Evolutionary conservation across 148 eudicot species (phyloP).

Genomic region (Arctostaphylos glauca): DNA sequence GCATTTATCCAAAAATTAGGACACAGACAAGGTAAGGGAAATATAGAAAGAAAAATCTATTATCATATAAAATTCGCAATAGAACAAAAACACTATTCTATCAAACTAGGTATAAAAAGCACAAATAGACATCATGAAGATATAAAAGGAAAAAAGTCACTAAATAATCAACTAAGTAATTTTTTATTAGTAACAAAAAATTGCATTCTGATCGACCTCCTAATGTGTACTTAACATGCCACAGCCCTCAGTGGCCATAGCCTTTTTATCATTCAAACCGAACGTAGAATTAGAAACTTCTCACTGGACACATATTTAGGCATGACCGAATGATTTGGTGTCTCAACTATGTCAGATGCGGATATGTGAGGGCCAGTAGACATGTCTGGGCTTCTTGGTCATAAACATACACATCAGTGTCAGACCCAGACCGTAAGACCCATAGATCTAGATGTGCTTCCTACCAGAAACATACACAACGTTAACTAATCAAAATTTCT

Average conservation of each 20-base stretch:
- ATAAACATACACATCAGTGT: neutral
- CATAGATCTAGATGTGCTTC: neutral
- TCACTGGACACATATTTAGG: too few species aligned
- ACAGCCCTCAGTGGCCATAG: neutral
- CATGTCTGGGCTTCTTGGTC: neutral
- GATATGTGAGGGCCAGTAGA: too few species aligned
- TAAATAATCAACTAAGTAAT: neutral
- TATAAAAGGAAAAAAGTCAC: neutral
- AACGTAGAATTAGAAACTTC: too few species aligned
- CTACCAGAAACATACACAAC: neutral
- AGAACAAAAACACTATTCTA: neutral
- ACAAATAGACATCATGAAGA: neutral
- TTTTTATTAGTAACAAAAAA: neutral
- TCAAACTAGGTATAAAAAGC: neutral
- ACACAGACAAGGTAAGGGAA: neutral
- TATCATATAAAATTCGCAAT: neutral
- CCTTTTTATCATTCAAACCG: too few species aligned
- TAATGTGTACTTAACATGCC: neutral
- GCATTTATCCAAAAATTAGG: neutral
- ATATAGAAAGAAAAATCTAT: neutral
- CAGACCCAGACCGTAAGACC: neutral
- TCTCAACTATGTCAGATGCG: too few species aligned
- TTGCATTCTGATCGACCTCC: neutral
- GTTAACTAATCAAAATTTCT: neutral
- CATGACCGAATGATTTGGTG: too few species aligned